Conservation (phyloP, 257 asterid species). For the Scutellaria baicalensis region DNA sequence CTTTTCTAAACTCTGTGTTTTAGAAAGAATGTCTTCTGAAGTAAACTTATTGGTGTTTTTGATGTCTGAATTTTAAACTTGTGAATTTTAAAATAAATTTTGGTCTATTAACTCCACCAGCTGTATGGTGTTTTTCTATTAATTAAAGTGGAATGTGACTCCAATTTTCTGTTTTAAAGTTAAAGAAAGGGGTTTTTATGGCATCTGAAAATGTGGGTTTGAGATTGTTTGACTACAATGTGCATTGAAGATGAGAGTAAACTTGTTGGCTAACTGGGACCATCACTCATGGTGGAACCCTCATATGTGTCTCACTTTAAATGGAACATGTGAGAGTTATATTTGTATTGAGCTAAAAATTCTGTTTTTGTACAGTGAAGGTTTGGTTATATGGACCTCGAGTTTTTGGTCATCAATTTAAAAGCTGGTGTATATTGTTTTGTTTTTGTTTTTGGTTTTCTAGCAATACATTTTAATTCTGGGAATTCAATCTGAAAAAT, state of each 20-base stretch:
- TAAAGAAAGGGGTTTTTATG: neutral
- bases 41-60: neutral
- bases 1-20: neutral
- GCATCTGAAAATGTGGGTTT: neutral
- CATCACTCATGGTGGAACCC: neutral
- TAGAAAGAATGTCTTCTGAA: neutral
- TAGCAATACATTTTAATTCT: neutral
- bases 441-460: neutral
- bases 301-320: neutral
- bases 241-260: neutral
- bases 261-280: neutral
- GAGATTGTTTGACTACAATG: conserved; percentile 6
- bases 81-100: neutral
- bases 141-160: neutral
- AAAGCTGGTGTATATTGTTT: neutral
- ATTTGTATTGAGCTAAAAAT: neutral
- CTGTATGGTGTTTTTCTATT: neutral
- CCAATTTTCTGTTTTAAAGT: neutral
- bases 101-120: neutral
- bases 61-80: conserved; percentile 2
- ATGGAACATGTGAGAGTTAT: neutral
- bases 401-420: neutral
- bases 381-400: neutral
- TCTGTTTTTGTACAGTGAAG: neutral
- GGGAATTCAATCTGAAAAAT: neutral